Evolutionary conservation across 2,329 filamentous ascomycete genomes (phyloP).

Genomic region (Myriosclerotinia duriaeana): DNA sequence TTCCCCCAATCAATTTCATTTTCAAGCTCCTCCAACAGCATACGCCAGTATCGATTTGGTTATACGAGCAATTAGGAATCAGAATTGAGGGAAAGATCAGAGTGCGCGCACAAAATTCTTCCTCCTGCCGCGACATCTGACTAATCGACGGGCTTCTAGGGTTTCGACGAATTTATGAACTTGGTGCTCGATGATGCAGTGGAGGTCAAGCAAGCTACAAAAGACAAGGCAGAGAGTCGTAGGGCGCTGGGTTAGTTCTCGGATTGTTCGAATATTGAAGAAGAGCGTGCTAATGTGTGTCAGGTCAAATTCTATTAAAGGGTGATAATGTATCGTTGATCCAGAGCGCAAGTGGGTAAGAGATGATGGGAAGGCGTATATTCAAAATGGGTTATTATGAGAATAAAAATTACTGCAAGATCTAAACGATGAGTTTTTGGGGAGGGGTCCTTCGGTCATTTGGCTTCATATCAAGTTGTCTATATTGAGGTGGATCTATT

Average conservation of each 20-base stretch:
- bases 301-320: slow-evolving; percentile 66
- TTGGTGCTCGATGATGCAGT: slow-evolving; percentile 93
- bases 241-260: slow-evolving; percentile 69
- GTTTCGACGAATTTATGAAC: slow-evolving; percentile 99
- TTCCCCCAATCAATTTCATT: slow-evolving; percentile 83
- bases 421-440: slow-evolving; percentile 17
- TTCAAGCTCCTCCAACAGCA: slow-evolving; percentile 82
- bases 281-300: slow-evolving; percentile 27
- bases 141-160: slow-evolving; percentile 52
- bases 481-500: slow-evolving; percentile 24
- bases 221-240: slow-evolving; percentile 76
- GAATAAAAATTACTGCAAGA: slow-evolving; percentile 30
- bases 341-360: slow-evolving; percentile 45
- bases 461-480: slow-evolving; percentile 20
- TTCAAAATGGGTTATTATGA: slow-evolving; percentile 29
- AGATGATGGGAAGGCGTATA: slow-evolving; percentile 32
- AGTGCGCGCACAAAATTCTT: slow-evolving; percentile 51
- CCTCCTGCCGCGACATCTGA: not conserved
- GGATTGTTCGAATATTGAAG: slow-evolving; percentile 30
- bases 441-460: slow-evolving; percentile 26
- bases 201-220: slow-evolving; percentile 83
- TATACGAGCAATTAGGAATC: slow-evolving; percentile 93
- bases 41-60: slow-evolving; percentile 87
- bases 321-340: slow-evolving; percentile 67
- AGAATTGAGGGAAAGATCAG: slow-evolving; percentile 96